Evolutionary conservation across 2,329 filamentous ascomycete genomes (phyloP).

Genomic region (Rhynchosporium secalis): DNA sequence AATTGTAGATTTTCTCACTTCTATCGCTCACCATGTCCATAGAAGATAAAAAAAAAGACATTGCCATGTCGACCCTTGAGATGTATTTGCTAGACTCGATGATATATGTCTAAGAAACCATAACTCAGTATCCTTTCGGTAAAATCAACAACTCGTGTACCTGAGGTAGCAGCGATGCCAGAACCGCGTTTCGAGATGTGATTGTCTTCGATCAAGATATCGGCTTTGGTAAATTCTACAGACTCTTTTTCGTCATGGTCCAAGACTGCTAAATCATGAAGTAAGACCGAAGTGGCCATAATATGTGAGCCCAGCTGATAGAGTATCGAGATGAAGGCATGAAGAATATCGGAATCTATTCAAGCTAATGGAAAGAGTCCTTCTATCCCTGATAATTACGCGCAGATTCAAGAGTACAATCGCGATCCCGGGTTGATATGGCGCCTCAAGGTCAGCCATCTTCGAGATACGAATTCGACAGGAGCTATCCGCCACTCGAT

Average conservation of each 20-base stretch:
- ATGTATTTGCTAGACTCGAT: constrained; percentile 40
- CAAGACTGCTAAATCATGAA: constrained; percentile 43
- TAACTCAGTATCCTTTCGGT: constrained; percentile 41
- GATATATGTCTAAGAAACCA: constrained; percentile 44
- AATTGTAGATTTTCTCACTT: too few species aligned
- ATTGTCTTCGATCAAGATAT: constrained; percentile 37
- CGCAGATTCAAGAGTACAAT: too few species aligned
- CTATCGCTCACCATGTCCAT: constrained; percentile 39
- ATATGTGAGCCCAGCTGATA: background rate
- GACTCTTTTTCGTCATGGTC: constrained; percentile 40
- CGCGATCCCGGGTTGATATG: too few species aligned
- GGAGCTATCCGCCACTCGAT: too few species aligned
- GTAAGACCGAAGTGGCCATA: constrained; percentile 31
- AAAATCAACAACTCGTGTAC: constrained; percentile 42
- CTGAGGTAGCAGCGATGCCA: constrained; percentile 29
- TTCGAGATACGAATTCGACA: too few species aligned
- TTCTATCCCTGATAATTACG: too few species aligned
- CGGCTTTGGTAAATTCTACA: constrained; percentile 38
- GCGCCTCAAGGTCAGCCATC: too few species aligned
- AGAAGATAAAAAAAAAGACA: constrained; percentile 46
- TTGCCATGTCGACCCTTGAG: constrained; percentile 43
- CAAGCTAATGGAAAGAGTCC: too few species aligned
- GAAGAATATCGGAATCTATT: too few species aligned
- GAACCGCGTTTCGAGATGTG: constrained; percentile 40
- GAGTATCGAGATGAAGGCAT: too few species aligned